phyloP scores from a whole-genome alignment of 2,329 filamentous ascomycete genomes.

The Fusarium tjaetaba region DNA sequence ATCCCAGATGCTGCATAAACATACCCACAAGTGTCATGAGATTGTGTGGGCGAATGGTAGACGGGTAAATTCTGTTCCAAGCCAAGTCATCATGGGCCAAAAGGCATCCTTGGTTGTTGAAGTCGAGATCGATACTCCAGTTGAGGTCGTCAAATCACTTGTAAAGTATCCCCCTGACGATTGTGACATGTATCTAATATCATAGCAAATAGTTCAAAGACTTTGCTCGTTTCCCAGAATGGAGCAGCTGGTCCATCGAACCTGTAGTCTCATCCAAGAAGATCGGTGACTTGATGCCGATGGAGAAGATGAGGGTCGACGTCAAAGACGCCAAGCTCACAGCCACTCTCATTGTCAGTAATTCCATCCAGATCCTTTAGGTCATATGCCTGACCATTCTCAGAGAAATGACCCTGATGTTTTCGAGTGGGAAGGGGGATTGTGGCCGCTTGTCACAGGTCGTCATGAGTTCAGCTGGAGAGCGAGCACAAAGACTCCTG shows the following conservation, averaged over 20 bases:
- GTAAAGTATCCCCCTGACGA: neutral
- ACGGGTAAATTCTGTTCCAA: rapidly evolving
- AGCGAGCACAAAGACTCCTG: conserved; percentile 6
- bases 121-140: conserved; percentile 8
- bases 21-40: rapidly evolving
- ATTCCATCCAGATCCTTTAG: rapidly evolving
- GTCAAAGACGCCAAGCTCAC: conserved; percentile 4
- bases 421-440: neutral
- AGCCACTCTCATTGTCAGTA: neutral
- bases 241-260: conserved; percentile 12
- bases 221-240: conserved; percentile 3
- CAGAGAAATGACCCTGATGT: neutral
- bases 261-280: neutral
- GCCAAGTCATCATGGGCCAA: neutral
- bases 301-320: conserved; percentile 6
- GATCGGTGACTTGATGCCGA: neutral
- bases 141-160: conserved; percentile 1
- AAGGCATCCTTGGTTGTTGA: conserved; percentile 1
- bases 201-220: neutral
- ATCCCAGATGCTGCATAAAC: neutral
- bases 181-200: neutral
- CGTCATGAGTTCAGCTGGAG: conserved; percentile 13
- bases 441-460: conserved; percentile 4
- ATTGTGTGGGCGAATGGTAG: rapidly evolving
- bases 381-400: rapidly evolving